These are phyloP conservation scores for Avicennia marina DNA, from an alignment of 257 asterid genomes.

Conservation along the genomic window DNA sequence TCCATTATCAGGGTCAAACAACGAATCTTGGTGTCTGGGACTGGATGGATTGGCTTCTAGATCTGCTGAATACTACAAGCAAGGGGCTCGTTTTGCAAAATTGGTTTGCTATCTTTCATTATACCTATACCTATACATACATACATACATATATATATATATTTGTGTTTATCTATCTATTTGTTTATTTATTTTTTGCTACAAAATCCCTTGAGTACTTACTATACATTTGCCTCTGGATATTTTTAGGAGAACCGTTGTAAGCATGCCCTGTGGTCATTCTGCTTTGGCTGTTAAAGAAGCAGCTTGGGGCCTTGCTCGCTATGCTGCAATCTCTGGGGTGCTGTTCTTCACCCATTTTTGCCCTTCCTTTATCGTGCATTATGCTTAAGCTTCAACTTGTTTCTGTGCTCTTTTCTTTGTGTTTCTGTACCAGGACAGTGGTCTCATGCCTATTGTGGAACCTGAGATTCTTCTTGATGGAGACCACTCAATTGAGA, in stretches of 20 bases:
- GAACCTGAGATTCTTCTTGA: constrained; percentile 90
- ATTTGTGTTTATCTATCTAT: no score
- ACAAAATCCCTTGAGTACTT: neutral
- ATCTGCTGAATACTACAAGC: constrained; percentile 93
- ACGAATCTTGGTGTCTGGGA: constrained; percentile 99
- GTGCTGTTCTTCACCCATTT: constrained; percentile 15
- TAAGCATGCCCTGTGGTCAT: constrained; percentile 80
- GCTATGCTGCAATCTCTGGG: constrained; percentile 87
- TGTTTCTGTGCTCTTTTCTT: constrained; percentile 11
- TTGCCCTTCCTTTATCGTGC: no score
- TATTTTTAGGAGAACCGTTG: constrained; percentile 67
- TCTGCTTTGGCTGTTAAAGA: constrained; percentile 87
- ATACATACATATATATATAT: no score
- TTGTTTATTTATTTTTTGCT: constrained; percentile 10
- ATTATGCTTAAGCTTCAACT: no score
- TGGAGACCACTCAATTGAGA: constrained; percentile 76
- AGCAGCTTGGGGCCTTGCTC: constrained; percentile 95
- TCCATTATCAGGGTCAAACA: constrained; percentile 78
- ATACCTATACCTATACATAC: neutral
- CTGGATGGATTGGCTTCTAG: constrained; percentile 93
- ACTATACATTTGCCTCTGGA: neutral
- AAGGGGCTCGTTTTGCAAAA: constrained; percentile 85
- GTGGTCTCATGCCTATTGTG: constrained; percentile 80
- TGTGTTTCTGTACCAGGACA: no score
- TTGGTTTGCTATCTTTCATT: constrained; percentile 28